These are phyloP conservation scores for Spathaspora sp. DNA, from an alignment of 805 yeast genomes.

Conservation along the genomic window DNA sequence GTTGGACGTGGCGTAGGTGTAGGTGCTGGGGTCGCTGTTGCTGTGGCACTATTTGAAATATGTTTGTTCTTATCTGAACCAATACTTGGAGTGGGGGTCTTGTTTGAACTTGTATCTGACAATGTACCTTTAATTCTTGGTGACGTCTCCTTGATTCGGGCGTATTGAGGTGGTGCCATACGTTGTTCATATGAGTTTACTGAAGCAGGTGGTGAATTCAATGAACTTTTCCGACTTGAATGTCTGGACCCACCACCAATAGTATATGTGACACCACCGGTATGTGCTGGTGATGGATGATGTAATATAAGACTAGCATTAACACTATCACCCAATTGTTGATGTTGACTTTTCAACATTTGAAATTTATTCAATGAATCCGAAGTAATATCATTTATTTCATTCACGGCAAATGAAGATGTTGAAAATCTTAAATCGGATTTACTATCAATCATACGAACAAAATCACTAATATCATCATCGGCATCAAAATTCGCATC, in stretches of 20 bases:
- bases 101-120: background rate
- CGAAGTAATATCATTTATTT: slow-evolving; percentile 4
- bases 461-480: slow-evolving; percentile 67
- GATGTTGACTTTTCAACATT: slow-evolving; percentile 49
- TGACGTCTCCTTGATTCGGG: slow-evolving; percentile 24
- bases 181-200: slow-evolving; percentile 4
- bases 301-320: slow-evolving; percentile 45
- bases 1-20: background rate
- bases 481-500: slow-evolving; percentile 44
- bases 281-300: slow-evolving; percentile 8
- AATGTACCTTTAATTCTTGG: slow-evolving; percentile 2
- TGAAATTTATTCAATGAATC: slow-evolving; percentile 53
- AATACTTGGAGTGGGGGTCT: background rate
- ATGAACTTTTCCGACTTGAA: slow-evolving; percentile 27
- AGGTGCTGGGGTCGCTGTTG: background rate
- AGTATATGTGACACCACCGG: background rate
- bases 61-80: background rate
- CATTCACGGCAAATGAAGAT: slow-evolving; percentile 12
- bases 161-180: slow-evolving; percentile 19
- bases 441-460: slow-evolving; percentile 64
- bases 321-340: slow-evolving; percentile 52
- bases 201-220: slow-evolving; percentile 14
- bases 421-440: slow-evolving; percentile 42
- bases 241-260: slow-evolving; percentile 15
- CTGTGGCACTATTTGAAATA: background rate